Conservation (phyloP, 2,329 filamentous ascomycete species). For the Davidsoniella virescens region DNA sequence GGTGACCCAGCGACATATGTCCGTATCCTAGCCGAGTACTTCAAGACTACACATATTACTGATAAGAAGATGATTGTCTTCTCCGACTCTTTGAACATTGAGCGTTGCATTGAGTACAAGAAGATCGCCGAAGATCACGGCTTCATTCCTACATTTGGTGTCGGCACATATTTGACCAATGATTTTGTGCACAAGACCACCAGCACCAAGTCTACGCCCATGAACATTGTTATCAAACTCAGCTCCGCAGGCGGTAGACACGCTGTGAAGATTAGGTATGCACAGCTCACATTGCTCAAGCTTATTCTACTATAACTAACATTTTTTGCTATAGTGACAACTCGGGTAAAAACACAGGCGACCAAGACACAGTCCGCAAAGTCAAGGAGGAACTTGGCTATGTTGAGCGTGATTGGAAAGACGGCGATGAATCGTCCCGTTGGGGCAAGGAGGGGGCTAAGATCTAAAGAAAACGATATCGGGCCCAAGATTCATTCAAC, state of each 20-base stretch:
- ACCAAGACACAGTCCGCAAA: conserved; percentile 57
- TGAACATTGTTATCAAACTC: conserved; percentile 98
- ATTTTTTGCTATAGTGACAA: conserved; percentile 42
- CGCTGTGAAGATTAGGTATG: conserved; percentile 70
- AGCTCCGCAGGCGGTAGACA: conserved; percentile 65
- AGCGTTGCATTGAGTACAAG: conserved; percentile 84
- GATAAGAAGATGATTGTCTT: conserved; percentile 85
- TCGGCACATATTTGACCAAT: conserved; percentile 92
- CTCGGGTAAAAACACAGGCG: conserved; percentile 83
- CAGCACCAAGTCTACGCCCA: conserved; percentile 67
- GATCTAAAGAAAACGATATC: conserved; percentile 16
- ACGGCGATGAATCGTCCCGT: conserved; percentile 66
- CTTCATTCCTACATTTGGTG: conserved; percentile 78
- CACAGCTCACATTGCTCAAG: conserved; percentile 3
- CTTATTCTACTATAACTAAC: conserved; percentile 7
- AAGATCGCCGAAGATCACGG: conserved; percentile 60
- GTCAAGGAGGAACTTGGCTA: conserved; percentile 83
- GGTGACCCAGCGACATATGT: conserved; percentile 72
- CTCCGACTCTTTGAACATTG: conserved; percentile 85
- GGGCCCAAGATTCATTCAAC: too few relatives aligned
- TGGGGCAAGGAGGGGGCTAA: conserved; percentile 46
- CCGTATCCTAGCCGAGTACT: conserved; percentile 64
- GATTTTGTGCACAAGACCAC: conserved; percentile 64
- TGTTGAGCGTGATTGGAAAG: conserved; percentile 66
- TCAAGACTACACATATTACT: conserved; percentile 55